Percentiles rank a stretch among this genome's conserved stretches.
Conservation (phyloP, 164 flowering plant species). For the Pachysandra terminalis region DNA sequence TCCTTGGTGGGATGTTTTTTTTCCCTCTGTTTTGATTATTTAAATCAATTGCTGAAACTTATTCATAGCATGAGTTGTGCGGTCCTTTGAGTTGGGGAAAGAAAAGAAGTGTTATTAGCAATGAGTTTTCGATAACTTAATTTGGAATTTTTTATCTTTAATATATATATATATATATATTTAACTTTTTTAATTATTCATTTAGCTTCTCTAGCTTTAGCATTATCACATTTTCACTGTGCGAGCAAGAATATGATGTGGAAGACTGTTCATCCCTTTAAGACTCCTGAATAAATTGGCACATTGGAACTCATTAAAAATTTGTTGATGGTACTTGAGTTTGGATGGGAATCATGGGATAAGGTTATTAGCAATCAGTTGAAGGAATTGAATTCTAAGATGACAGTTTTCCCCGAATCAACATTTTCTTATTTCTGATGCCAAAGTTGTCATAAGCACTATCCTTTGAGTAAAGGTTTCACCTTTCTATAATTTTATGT, state of each 20-base stretch:
- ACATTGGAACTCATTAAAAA: not conserved
- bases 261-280: not conserved
- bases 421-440: no score
- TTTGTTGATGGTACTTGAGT: not conserved
- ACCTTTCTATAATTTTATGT: no score
- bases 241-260: not conserved
- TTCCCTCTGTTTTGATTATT: not conserved
- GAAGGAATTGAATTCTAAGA: not conserved
- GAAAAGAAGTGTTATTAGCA: no score
- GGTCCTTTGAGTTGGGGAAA: not conserved
- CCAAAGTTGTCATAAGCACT: no score
- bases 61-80: not conserved
- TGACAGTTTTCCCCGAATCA: no score
- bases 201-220: no score
- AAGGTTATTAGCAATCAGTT: no score
- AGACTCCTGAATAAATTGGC: not conserved
- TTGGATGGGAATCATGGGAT: no score
- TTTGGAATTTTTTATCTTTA: no score
- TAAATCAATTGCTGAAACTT: not conserved
- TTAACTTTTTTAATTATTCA: not conserved
- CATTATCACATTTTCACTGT: not conserved
- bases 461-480: no score
- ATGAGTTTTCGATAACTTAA: no score
- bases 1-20: not conserved
- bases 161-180: no score